Evolutionary conservation across 2,329 filamentous ascomycete genomes (phyloP).

Genomic region (Xylariaceae sp.): DNA sequence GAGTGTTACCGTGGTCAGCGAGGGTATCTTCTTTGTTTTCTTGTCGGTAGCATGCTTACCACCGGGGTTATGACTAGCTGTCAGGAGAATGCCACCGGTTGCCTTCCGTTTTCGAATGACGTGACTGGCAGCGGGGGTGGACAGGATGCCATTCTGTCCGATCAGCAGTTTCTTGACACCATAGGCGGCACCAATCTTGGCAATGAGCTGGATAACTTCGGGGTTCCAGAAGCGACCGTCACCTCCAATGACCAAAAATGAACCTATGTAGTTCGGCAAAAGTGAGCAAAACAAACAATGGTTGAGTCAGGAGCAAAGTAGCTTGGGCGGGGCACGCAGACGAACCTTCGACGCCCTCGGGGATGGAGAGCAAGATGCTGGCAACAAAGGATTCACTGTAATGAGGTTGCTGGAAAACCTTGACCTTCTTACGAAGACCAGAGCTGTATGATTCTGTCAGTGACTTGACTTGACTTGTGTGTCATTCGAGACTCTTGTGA

Average conservation of each 20-base stretch:
- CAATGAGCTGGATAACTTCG: slow-evolving; percentile 92
- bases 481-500: neutral
- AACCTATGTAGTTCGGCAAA: slow-evolving; percentile 35
- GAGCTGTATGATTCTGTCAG: slow-evolving; percentile 54
- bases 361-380: slow-evolving; percentile 92
- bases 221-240: slow-evolving; percentile 97
- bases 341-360: slow-evolving; percentile 77
- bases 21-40: neutral
- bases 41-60: slow-evolving; percentile 50
- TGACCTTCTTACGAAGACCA: slow-evolving; percentile 97
- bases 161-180: slow-evolving; percentile 98
- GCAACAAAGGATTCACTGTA: slow-evolving; percentile 96
- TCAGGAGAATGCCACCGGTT: slow-evolving; percentile 93
- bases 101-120: slow-evolving; percentile 91
- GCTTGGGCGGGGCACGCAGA: neutral
- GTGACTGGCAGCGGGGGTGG: slow-evolving; percentile 92
- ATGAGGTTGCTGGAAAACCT: slow-evolving; percentile 89
- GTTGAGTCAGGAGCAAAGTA: neutral
- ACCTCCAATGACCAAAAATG: slow-evolving; percentile 92
- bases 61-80: slow-evolving; percentile 96
- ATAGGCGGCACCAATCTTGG: slow-evolving; percentile 93
- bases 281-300: slow-evolving; percentile 15
- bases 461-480: slow-evolving; percentile 1
- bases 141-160: slow-evolving; percentile 93
- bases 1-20: slow-evolving; percentile 7